phyloP scores from a whole-genome alignment of 352 stramenopile species.

The Phytophthora fragariae region DNA sequence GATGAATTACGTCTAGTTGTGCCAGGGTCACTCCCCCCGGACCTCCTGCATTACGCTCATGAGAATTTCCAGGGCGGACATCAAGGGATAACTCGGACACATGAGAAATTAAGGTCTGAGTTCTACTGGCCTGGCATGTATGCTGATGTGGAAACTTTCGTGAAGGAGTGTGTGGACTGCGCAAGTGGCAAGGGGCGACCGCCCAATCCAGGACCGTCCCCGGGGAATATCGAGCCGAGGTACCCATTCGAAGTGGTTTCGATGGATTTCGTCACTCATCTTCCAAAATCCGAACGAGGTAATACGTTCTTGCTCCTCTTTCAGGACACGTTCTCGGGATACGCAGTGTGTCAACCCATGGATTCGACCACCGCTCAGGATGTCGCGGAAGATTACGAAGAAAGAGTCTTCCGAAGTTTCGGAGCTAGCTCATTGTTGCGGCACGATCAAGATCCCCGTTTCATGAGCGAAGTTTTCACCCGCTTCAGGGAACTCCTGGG shows the following conservation, averaged over 20 bases:
- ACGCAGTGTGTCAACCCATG: constrained; percentile 38
- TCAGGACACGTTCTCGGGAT: constrained; percentile 1
- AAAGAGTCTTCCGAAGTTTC: constrained; percentile 30
- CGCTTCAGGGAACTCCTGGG: constrained; percentile 33
- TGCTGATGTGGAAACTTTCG: too few species aligned
- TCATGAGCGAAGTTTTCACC: constrained; percentile 40
- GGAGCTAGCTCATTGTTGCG: constrained; percentile 30
- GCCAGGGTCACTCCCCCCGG: neutral
- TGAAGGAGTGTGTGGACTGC: too few species aligned
- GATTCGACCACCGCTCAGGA: constrained; percentile 5
- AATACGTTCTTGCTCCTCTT: constrained; percentile 13
- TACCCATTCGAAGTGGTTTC: too few species aligned
- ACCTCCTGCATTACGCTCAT: neutral
- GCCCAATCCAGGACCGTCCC: too few species aligned
- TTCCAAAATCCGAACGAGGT: neutral
- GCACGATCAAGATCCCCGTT: constrained; percentile 34
- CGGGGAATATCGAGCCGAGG: too few species aligned
- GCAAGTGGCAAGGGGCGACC: too few species aligned
- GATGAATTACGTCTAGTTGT: neutral
- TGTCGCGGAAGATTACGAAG: constrained; percentile 33
- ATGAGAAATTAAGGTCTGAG: too few species aligned
- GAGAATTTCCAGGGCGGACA: neutral
- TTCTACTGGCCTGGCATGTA: too few species aligned
- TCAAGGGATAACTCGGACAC: neutral
- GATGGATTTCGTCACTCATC: neutral